Evolutionary conservation across 805 yeast species (phyloP).

Genomic region (Dipodascus albidus): DNA sequence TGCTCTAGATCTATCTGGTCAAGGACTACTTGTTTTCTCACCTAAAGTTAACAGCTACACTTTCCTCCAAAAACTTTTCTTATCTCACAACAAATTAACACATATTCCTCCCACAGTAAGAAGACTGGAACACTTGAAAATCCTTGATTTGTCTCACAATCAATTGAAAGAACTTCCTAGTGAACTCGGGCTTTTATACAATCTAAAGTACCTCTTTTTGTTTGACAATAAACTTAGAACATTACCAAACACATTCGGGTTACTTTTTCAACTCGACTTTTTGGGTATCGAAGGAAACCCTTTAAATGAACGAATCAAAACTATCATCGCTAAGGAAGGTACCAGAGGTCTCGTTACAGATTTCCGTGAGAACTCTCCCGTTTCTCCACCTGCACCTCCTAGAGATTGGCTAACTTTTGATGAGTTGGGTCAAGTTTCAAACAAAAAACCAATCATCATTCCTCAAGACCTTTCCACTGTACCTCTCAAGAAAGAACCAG

Average conservation of each 20-base stretch:
- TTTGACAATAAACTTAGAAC: conserved; percentile 75
- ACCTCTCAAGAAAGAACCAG: neutral
- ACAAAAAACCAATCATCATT: neutral
- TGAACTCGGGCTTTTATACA: conserved; percentile 74
- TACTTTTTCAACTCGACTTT: conserved; percentile 70
- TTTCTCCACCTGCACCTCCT: conserved; percentile 50
- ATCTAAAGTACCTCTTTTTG: conserved; percentile 68
- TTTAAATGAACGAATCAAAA: conserved; percentile 50
- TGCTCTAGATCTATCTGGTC: conserved; percentile 84
- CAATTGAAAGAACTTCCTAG: conserved; percentile 59
- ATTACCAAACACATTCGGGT: conserved; percentile 79
- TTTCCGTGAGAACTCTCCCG: conserved; percentile 74
- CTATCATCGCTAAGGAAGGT: conserved; percentile 67
- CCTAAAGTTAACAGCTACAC: conserved; percentile 67
- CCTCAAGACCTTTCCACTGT: neutral
- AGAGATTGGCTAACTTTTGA: conserved; percentile 77
- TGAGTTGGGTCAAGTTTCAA: conserved; percentile 50
- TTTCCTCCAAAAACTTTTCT: conserved; percentile 75
- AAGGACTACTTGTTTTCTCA: conserved; percentile 62
- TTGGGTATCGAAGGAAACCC: conserved; percentile 93
- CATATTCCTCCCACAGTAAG: conserved; percentile 57
- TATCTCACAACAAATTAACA: conserved; percentile 74
- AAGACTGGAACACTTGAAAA: conserved; percentile 59
- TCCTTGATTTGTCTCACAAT: conserved; percentile 79
- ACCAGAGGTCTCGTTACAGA: conserved; percentile 72